Percentiles rank a stretch among this genome's conserved stretches.
phyloP scores from a whole-genome alignment of 1,139 yeast genomes.

The Diutina rugosa region DNA sequence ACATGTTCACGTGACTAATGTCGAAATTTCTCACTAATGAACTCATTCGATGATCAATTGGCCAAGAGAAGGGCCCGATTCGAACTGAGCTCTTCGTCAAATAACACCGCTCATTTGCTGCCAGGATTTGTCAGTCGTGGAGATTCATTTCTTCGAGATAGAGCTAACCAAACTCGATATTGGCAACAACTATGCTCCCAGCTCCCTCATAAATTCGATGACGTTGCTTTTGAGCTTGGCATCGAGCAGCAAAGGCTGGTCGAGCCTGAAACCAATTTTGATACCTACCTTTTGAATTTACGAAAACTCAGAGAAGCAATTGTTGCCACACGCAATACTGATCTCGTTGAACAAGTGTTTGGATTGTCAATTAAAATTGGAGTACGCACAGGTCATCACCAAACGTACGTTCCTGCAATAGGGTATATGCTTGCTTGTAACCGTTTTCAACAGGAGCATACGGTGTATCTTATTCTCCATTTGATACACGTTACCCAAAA shows the following conservation, averaged over 20 bases:
- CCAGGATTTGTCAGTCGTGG: conserved; percentile 1
- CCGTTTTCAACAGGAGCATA: background rate
- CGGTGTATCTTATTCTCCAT: background rate
- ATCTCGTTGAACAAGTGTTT: background rate
- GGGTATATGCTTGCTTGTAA: background rate
- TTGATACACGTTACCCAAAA: background rate
- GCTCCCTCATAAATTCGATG: background rate
- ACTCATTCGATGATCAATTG: background rate
- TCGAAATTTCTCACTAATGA: background rate
- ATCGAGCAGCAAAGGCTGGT: background rate
- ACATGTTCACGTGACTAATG: background rate
- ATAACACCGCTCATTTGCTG: background rate
- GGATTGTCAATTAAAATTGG: background rate
- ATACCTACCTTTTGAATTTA: background rate
- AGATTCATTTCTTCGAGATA: background rate
- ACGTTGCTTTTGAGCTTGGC: background rate
- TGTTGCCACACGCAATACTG: background rate
- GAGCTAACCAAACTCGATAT: background rate
- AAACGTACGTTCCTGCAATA: background rate
- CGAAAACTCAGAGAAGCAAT: background rate
- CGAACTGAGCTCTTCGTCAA: background rate
- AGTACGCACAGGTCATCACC: background rate
- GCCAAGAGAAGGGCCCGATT: background rate
- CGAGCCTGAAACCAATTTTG: background rate
- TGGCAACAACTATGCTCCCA: background rate